Conservation (phyloP, 805 yeast species). For the Teunomyces gatunensis region DNA sequence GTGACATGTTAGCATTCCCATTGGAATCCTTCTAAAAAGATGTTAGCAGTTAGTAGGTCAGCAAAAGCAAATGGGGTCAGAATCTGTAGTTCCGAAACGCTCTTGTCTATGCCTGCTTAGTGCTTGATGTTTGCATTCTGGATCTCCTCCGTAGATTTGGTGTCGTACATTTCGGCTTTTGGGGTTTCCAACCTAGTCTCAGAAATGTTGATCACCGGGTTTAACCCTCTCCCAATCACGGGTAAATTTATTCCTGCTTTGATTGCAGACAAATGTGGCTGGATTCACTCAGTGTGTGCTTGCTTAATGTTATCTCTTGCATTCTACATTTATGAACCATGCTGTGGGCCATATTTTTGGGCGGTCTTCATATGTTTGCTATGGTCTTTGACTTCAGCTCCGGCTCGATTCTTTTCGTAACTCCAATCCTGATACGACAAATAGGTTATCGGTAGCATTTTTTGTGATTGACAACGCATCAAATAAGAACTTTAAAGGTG, state of each 20-base stretch:
- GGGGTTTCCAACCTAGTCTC: slow-evolving; percentile 18
- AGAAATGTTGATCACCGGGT: slow-evolving; percentile 20
- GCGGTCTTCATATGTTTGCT: slow-evolving; percentile 22
- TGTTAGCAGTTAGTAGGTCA: too few species aligned
- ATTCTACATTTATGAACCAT: slow-evolving; percentile 19
- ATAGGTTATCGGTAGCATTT: slow-evolving; percentile 23
- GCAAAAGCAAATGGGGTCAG: neutral
- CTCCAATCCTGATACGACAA: slow-evolving; percentile 27
- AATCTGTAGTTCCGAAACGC: neutral
- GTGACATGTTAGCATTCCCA: neutral
- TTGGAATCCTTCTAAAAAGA: neutral
- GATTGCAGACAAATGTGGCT: slow-evolving; percentile 24
- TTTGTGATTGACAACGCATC: neutral
- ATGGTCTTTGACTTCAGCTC: slow-evolving; percentile 27
- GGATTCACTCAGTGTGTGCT: slow-evolving; percentile 26
- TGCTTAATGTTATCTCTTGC: slow-evolving; percentile 17
- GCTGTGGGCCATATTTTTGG: slow-evolving; percentile 22
- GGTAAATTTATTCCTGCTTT: slow-evolving; percentile 26
- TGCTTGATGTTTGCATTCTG: slow-evolving; percentile 27
- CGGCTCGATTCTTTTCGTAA: slow-evolving; percentile 24
- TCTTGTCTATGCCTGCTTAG: slow-evolving; percentile 17
- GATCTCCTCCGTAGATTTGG: slow-evolving; percentile 21
- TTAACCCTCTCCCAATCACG: slow-evolving; percentile 24
- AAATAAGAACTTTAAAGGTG: too few species aligned
- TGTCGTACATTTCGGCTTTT: slow-evolving; percentile 24